Evolutionary conservation across 768 basidiomycete species (phyloP).

Genomic region (Serendipita indica): DNA sequence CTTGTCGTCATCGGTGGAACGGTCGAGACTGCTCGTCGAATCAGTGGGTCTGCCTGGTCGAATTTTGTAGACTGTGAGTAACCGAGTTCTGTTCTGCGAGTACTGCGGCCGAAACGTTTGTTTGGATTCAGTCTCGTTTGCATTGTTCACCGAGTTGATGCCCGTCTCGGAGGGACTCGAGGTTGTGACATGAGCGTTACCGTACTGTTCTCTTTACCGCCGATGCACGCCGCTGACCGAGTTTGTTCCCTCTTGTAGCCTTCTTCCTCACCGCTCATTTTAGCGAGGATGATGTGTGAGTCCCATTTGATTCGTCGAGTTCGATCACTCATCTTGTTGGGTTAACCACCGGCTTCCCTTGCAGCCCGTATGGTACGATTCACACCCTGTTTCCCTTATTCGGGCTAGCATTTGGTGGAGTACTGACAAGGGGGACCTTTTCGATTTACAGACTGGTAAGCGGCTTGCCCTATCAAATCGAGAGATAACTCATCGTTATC

Average conservation of each 20-base stretch:
- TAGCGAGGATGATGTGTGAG: slow-evolving; percentile 50
- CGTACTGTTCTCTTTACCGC: neutral
- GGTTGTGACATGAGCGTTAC: neutral
- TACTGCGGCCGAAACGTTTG: slow-evolving; percentile 2
- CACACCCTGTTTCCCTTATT: neutral
- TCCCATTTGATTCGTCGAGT: neutral
- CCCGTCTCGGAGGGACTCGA: too few relatives aligned
- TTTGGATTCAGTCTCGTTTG: slow-evolving; percentile 5
- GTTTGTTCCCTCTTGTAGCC: slow-evolving; percentile 26
- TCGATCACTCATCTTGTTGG: neutral
- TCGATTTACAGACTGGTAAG: slow-evolving; percentile 11
- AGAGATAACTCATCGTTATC: neutral
- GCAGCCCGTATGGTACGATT: slow-evolving; percentile 16
- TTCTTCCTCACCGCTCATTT: slow-evolving; percentile 87
- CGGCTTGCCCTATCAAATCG: neutral
- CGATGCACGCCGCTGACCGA: slow-evolving; percentile 13
- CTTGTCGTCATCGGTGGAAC: slow-evolving; percentile 82
- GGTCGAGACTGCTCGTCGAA: slow-evolving; percentile 69
- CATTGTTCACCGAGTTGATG: too few relatives aligned
- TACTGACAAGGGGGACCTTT: slow-evolving; percentile 8
- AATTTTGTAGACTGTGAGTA: slow-evolving; percentile 72
- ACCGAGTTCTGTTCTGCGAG: neutral
- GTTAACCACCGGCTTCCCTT: neutral
- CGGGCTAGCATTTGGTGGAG: neutral
- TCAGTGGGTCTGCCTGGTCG: slow-evolving; percentile 75